Evolutionary conservation across 2,329 filamentous ascomycete genomes (phyloP), one percentile per base, ranked within the genome.

Genomic region (Tolypocladium cylindrosporum): DNA sequence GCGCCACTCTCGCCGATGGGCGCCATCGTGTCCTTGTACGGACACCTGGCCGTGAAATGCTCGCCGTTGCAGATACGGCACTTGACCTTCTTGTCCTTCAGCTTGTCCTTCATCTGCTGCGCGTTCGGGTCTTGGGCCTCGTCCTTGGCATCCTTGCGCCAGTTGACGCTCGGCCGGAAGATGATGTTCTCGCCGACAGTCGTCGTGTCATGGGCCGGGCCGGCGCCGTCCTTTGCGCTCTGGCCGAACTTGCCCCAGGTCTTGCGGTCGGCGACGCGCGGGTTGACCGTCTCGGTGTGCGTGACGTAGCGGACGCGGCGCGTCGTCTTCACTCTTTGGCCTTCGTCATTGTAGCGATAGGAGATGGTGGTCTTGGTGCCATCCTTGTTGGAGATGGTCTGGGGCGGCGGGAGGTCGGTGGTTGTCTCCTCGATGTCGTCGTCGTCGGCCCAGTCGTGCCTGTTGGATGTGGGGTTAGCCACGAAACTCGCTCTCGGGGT

Each of bases 31-130:
- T 97, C 94, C 82, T 97, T 99, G 87, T 96, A 99, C 41, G 94
- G 94, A 85, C 94, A 99, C 74, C 94, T 88, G 66, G 93, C 93
- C 48, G 94, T 99, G 82, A 97, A 99, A 85, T 99, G 94, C 81
- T 99, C 94, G 72, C 93, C 94, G 73, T 87, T 90, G 80, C 94
- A 99, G 73, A 99, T 97, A 83, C 94, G 89, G 78, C 94, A 99
- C 84, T 97, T 97, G 82, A 99, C 95, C 81, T 97, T 95, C 85
- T 97, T 96, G 80, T 97, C 92, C 85, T 94, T 96, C 70, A 97
- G 82, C 79, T 90, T 88, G 71, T 87, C 84, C 78, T 89, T 89
- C 78, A 88, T 83, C 68, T 81, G 81, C 76, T 88, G 85, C 68
- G 88, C 86, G 74, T 90, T 88, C 69, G 82, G 77, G 68, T 86